Conservation (phyloP, 306 rosid species). For the Inga oerstediana region DNA sequence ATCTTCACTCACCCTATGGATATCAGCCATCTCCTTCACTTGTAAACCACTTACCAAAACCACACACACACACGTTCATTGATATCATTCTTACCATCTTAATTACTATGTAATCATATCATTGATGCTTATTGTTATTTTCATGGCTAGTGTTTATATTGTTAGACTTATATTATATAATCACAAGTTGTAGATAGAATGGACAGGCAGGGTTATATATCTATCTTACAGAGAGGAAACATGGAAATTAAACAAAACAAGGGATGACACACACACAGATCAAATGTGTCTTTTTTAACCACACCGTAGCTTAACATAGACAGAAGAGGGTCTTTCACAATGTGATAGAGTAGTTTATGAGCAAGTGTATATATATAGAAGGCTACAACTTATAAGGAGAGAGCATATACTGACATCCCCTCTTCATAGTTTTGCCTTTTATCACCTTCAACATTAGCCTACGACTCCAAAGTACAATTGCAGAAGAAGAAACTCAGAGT, state of each 20-base stretch:
- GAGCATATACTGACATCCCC: conserved; percentile 27
- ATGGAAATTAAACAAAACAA: neutral
- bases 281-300: neutral
- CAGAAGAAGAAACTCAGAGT: conserved; percentile 17
- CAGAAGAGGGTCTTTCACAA: conserved; percentile 28
- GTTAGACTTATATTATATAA: neutral
- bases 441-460: conserved; percentile 35
- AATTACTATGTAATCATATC: neutral
- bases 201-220: neutral
- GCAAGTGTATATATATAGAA: conserved; percentile 34
- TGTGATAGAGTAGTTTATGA: conserved; percentile 29
- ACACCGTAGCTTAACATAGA: conserved; percentile 15
- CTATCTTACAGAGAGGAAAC: neutral
- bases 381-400: conserved; percentile 21
- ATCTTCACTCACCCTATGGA: conserved; percentile 35
- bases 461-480: conserved; percentile 34
- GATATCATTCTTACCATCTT: neutral
- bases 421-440: conserved; percentile 25
- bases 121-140: neutral
- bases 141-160: neutral
- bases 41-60: neutral
- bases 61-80: neutral
- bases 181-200: neutral
- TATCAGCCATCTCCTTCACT: conserved; percentile 35
- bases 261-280: neutral